phyloP scores from a whole-genome alignment of 441 rosid species.

The Adansonia madagascariensis region DNA sequence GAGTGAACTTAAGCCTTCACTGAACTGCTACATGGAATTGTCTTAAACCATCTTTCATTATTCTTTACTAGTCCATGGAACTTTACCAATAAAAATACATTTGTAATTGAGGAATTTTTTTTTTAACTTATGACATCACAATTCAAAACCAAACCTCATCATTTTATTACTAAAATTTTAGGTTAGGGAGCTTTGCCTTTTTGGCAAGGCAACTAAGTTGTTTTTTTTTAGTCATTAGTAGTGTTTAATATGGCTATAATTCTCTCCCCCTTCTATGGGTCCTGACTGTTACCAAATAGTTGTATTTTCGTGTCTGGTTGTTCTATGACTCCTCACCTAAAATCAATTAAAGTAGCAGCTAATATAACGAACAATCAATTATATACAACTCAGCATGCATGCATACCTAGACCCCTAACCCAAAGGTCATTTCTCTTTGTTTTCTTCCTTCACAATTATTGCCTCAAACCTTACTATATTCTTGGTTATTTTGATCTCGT shows the following conservation, averaged over 20 bases:
- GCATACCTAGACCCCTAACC: not conserved
- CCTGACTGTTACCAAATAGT: constrained; percentile 11
- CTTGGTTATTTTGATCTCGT: too few relatives aligned
- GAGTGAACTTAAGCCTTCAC: not conserved
- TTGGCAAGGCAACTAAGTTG: too few relatives aligned
- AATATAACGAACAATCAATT: not conserved
- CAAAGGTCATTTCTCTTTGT: not conserved
- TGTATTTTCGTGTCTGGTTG: not conserved
- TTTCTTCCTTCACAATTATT: not conserved
- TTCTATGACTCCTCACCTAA: too few relatives aligned
- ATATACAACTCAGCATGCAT: not conserved
- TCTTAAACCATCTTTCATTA: too few relatives aligned
- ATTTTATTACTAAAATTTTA: too few relatives aligned
- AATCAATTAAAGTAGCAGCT: not conserved
- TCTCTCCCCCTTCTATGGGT: not conserved
- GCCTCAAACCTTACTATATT: not conserved
- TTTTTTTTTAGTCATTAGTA: not conserved
- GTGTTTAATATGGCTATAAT: not conserved
- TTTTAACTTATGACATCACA: not conserved
- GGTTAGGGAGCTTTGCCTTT: not conserved
- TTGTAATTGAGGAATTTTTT: too few relatives aligned
- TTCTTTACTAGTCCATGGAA: too few relatives aligned
- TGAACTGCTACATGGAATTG: too few relatives aligned
- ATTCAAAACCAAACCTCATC: not conserved
- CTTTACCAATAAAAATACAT: too few relatives aligned